Base-by-base conservation (phyloP, 2,329 filamentous ascomycete genomes). In the Xylaria sp. region DNA sequence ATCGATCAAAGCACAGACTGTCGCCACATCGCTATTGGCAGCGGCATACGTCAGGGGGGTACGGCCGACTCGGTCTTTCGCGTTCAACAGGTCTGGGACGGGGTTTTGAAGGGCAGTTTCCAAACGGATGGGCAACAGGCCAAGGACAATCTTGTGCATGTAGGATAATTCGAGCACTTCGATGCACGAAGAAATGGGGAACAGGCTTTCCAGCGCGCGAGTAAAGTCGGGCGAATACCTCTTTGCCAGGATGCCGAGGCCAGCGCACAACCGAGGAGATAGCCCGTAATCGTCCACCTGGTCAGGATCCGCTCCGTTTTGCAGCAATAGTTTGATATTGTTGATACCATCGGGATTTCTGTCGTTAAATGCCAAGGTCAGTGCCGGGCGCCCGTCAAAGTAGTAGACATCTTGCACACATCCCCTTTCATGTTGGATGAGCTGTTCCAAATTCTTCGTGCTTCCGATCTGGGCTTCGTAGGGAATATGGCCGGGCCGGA, bases 301-400 rank as follows among this genome's bases (percentile, higher is more conserved):
- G 17, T 61, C 49, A 17, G 38, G 58, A 53, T 61, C 58, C 2
- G 58, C 58, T 11, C 58, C 58, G n/a, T 61, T 33, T 11, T 61
- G 47, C 1, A 61, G 36, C 17, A 61, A 27, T 3, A 61, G 36
- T n/a, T 36, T 61, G 6, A 61, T 61, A n/a, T 45, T 61, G 2
- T 53, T 27, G 25, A 61, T 33, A 0, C 9, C 33, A 9, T 51
- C 33, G 33, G 58, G 58, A 27, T 33, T 54, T 11, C 2, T 33
- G 5, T 2, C 20, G 7, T 20, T n/a, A 3, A 54, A 2, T 27
- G 58, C 47, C 0, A 53, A 36, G 1, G 10, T 1, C n/a, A 61
- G 36, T 53, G 22, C 33, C n/a, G 36, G 25, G 17, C 27, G 17
- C 17, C 58, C 58, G 7, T 61, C 38, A 4, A 4, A 0, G 17